Conservation (phyloP, 495 filamentous ascomycete species). For the Penicillium fimorum region DNA sequence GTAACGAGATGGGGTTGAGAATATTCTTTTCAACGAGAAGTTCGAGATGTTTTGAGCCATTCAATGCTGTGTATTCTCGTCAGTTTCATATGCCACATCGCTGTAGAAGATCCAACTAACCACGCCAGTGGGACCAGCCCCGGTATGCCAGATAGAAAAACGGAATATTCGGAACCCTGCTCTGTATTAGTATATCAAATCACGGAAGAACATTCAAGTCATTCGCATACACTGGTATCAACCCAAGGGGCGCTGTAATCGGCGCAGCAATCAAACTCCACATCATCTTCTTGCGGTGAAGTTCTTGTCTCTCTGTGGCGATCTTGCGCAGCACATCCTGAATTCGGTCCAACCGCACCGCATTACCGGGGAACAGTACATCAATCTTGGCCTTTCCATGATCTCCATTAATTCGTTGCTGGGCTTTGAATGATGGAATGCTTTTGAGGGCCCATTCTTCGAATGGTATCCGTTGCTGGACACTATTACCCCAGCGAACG, state of each 20-base stretch:
- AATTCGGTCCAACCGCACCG: slow-evolving; percentile 63
- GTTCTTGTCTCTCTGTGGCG: slow-evolving; percentile 70
- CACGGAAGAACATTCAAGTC: neutral
- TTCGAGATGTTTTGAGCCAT: slow-evolving; percentile 80
- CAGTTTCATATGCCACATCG: slow-evolving; percentile 2
- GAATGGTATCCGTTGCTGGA: slow-evolving; percentile 83
- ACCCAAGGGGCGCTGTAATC: slow-evolving; percentile 72
- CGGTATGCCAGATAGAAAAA: slow-evolving; percentile 95
- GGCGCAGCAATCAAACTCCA: slow-evolving; percentile 83
- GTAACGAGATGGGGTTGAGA: slow-evolving; percentile 59
- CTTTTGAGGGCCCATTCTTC: slow-evolving; percentile 98
- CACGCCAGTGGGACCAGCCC: slow-evolving; percentile 68
- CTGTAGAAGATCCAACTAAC: slow-evolving; percentile 31
- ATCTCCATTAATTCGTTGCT: slow-evolving; percentile 59
- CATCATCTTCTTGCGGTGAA: slow-evolving; percentile 73
- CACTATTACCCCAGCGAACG: slow-evolving; percentile 80
- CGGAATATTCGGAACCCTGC: slow-evolving; percentile 87
- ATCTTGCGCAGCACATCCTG: slow-evolving; percentile 59
- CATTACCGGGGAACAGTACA: slow-evolving; percentile 70
- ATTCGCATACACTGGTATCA: slow-evolving; percentile 76
- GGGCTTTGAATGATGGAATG: slow-evolving; percentile 76
- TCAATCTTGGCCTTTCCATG: slow-evolving; percentile 66
- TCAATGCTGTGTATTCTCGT: slow-evolving; percentile 53
- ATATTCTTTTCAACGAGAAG: slow-evolving; percentile 73
- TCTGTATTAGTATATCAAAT: slow-evolving; percentile 10